phyloP scores from a whole-genome alignment of 345 rosid genomes.

The Streptanthus diversifolius region DNA sequence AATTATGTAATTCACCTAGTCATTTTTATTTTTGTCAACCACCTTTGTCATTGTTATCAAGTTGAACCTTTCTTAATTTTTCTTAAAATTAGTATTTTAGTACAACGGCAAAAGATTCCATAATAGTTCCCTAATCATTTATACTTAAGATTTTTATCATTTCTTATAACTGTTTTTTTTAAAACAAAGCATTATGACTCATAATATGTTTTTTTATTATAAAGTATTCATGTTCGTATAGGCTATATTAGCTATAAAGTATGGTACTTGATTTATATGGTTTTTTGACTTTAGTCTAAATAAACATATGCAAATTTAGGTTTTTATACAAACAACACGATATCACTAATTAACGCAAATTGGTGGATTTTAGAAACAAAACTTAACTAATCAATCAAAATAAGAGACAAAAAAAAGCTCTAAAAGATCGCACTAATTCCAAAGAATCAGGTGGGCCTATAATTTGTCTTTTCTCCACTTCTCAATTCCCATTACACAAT shows the following conservation, averaged over 20 bases:
- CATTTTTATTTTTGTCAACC: not conserved
- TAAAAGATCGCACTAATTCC: constrained; percentile 21
- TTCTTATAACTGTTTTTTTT: not conserved
- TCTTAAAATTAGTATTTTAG: not conserved
- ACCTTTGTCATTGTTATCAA: constrained; percentile 6
- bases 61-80: not conserved
- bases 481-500: constrained; percentile 17
- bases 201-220: not conserved
- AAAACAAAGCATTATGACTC: not conserved
- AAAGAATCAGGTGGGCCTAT: constrained; percentile 12
- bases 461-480: constrained; percentile 30
- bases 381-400: constrained; percentile 10
- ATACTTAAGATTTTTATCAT: not conserved
- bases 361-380: not conserved
- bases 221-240: not conserved
- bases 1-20: not conserved
- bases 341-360: constrained; percentile 6
- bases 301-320: not conserved
- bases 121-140: constrained; percentile 1
- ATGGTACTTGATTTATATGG: not conserved
- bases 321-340: not conserved
- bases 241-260: not conserved
- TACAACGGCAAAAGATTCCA: not conserved
- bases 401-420: not conserved
- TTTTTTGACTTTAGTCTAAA: not conserved